A percentile compares a stretch with the other conserved stretches of the same genome.
Evolutionary conservation across 1,139 yeast genomes (phyloP).

Genomic region (Magnusiomyces ingens): DNA sequence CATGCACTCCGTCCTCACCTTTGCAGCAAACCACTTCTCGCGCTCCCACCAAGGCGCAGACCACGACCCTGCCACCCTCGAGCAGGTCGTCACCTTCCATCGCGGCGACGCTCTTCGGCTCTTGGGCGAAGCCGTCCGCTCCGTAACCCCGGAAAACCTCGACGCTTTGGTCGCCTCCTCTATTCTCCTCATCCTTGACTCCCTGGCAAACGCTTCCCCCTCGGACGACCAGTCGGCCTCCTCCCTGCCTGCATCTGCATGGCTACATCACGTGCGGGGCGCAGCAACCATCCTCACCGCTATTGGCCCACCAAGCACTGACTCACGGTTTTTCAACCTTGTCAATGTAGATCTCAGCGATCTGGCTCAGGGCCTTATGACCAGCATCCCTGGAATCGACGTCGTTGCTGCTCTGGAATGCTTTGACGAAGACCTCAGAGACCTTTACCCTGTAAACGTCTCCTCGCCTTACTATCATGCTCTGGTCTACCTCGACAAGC

Average conservation of each 20-base stretch:
- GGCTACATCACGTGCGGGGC: conserved; percentile 96
- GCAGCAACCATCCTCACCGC: conserved; percentile 93
- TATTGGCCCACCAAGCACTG: conserved; percentile 85
- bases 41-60: conserved; percentile 49
- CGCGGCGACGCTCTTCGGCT: conserved; percentile 79
- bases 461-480: conserved; percentile 83
- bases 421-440: conserved; percentile 79
- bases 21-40: conserved; percentile 85
- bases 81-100: conserved; percentile 78
- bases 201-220: conserved; percentile 84
- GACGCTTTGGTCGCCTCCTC: conserved; percentile 94
- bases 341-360: conserved; percentile 70
- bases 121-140: conserved; percentile 75
- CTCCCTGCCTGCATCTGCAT: conserved; percentile 82
- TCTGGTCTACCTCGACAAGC: conserved; percentile 75
- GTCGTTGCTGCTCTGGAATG: conserved; percentile 50
- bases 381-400: conserved; percentile 4
- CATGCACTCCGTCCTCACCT: conserved; percentile 86
- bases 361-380: conserved; percentile 29
- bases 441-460: conserved; percentile 76
- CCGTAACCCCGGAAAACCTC: conserved; percentile 75
- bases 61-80: conserved; percentile 32
- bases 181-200: conserved; percentile 80
- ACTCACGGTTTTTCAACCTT: conserved; percentile 35
- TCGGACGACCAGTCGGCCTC: conserved; percentile 39